Evolutionary conservation across 2,329 filamentous ascomycete species (phyloP).

Genomic region (Pyrenophora graminea): DNA sequence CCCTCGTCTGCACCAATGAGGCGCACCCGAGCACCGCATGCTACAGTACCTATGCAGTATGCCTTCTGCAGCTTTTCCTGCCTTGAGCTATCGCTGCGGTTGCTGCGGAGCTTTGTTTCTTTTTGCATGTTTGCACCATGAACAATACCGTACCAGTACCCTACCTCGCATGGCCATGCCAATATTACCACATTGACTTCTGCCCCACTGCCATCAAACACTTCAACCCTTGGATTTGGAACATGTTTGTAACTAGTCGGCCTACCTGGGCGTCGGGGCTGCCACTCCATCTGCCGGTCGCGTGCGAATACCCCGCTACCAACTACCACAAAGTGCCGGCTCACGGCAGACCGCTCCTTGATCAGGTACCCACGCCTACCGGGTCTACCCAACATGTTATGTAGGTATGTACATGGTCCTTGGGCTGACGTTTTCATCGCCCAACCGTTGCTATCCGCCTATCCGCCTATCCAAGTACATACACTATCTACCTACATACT

Average conservation of each 20-base stretch:
- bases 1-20: conserved; percentile 26
- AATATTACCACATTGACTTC: conserved; percentile 21
- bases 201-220: neutral
- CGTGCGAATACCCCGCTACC: conserved; percentile 18
- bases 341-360: conserved; percentile 18
- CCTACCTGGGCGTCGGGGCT: neutral
- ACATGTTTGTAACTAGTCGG: neutral
- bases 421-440: conserved; percentile 27
- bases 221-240: conserved; percentile 2
- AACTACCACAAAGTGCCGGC: conserved; percentile 17
- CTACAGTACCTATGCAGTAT: conserved; percentile 8
- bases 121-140: conserved; percentile 18
- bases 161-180: neutral
- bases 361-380: conserved; percentile 4
- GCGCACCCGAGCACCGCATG: conserved; percentile 16
- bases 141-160: no score
- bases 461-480: no score
- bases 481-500: no score
- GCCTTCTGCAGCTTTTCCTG: conserved; percentile 26
- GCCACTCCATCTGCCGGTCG: conserved; percentile 15
- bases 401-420: conserved; percentile 3
- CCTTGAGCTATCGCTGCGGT: conserved; percentile 24
- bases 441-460: conserved; percentile 31
- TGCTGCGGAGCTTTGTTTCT: conserved; percentile 15
- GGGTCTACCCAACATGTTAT: conserved; percentile 2